These are phyloP conservation scores for Asterophora lycoperdoides DNA, from an alignment of 768 basidiomycete genomes.

Conservation along the genomic window DNA sequence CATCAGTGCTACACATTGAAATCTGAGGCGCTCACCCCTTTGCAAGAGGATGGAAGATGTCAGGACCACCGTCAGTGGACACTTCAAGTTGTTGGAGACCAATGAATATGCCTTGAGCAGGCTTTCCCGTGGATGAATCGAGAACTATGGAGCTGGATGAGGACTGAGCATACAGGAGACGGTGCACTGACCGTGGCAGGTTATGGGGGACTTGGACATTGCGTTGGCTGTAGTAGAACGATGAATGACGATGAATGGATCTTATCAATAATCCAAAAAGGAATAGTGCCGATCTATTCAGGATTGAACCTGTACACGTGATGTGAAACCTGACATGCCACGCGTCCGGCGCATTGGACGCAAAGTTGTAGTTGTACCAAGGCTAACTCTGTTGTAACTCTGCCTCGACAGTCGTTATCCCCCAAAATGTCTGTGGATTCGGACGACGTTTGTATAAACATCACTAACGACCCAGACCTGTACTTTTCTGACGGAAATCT, in stretches of 20 bases:
- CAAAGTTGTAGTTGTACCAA: too few species aligned
- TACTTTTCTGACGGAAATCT: conserved; percentile 25
- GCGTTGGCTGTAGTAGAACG: too few species aligned
- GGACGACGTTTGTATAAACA: conserved; percentile 22
- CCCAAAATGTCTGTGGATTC: conserved; percentile 21
- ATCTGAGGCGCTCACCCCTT: conserved; percentile 47
- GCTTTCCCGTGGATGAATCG: conserved; percentile 80
- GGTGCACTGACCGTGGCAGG: conserved; percentile 59
- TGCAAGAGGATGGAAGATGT: conserved; percentile 51
- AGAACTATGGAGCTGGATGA: conserved; percentile 54
- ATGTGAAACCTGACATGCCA: neutral
- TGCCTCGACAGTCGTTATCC: conserved; percentile 3
- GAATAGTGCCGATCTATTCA: too few species aligned
- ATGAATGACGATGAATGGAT: too few species aligned
- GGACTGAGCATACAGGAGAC: neutral
- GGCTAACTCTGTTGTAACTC: too few species aligned
- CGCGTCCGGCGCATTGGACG: neutral
- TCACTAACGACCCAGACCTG: conserved; percentile 23
- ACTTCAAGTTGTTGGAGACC: conserved; percentile 50
- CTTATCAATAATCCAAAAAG: too few species aligned
- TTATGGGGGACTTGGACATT: conserved; percentile 67
- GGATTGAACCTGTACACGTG: conserved; percentile 64
- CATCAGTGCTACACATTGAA: neutral
- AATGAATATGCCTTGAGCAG: conserved; percentile 67
- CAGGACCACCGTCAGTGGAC: conserved; percentile 29